These are phyloP conservation scores for Funneliformis caledonium DNA, from an alignment of 371 early-diverging fungal genomes.

Conservation along the genomic window DNA sequence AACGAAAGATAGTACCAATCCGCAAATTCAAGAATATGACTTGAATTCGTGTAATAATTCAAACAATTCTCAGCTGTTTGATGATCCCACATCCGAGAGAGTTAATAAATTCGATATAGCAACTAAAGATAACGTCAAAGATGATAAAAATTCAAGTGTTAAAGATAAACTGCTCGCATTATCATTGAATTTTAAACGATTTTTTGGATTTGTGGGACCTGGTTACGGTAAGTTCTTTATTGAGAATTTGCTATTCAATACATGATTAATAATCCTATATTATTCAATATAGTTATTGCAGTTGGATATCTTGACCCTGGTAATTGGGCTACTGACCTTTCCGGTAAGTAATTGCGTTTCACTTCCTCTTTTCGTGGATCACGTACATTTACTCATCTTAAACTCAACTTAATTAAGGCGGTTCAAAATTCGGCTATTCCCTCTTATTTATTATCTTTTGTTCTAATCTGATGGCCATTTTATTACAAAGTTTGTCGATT, in stretches of 20 bases:
- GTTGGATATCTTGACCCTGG: constrained; percentile 75
- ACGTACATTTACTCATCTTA: constrained; percentile 62
- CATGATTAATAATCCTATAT: background rate
- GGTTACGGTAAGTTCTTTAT: constrained; percentile 38
- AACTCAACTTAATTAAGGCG: constrained; percentile 55
- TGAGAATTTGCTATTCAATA: background rate
- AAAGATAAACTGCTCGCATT: background rate
- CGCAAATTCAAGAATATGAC: background rate
- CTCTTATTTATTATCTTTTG: constrained; percentile 73
- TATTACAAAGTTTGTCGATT: constrained; percentile 78
- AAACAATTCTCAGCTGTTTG: background rate
- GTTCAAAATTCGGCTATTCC: constrained; percentile 75
- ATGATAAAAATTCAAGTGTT: background rate
- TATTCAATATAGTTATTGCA: constrained; percentile 47
- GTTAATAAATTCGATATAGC: background rate
- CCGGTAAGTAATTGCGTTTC: constrained; percentile 15
- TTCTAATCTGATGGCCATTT: constrained; percentile 78
- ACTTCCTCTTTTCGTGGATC: background rate
- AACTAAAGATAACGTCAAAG: background rate
- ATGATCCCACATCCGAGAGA: background rate
- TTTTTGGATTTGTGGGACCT: constrained; percentile 39
- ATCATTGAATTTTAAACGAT: constrained; percentile 22
- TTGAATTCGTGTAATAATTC: background rate
- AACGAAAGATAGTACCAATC: background rate
- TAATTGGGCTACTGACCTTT: constrained; percentile 47